Evolutionary conservation across 2,329 filamentous ascomycete genomes (phyloP), one percentile per base, ranked within the genome.

Genomic region (Neopestalotiopsis clavispora): DNA sequence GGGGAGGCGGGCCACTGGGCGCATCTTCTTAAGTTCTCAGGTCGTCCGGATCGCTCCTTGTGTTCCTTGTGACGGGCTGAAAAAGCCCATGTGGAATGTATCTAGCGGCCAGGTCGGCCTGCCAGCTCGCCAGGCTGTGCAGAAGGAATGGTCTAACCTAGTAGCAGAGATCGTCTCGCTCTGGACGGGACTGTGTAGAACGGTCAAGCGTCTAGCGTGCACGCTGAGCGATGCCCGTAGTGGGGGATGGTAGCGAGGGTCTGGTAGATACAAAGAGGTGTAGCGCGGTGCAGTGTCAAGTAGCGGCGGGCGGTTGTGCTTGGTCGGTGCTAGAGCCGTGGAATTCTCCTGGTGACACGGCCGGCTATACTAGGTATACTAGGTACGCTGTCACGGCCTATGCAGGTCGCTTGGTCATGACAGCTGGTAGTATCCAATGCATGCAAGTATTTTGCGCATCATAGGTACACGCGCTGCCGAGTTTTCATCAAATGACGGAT

Each of bases 171-270:
- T 30, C 57, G 57, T 59, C 23, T 59, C 10, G 34, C 57, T 59
- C 23, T 34, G 57, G 64, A 28, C 64, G 38, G 64, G 28, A 17
- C 34, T 38, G 34, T 10, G 34, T 38, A 38, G 34, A 45, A 45
- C 49, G 45, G 64, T 30, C 64, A 45, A 57, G 32, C n/a, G 34
- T 66, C 10, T 38, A 59, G 64, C 49, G 64, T 40, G 52, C 17
- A 32, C 65, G 32, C 52, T 67, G 52, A 52, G 30, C 56, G 65
- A 32, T 60, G 34, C 40, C 65, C 20, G 52, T 67, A 67, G 65
- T 58, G 63, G 42, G 42, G 34, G 34, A 10, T 38, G 34, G 34
- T 28, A 28, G 23, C 23, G 23, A 28, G 23, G 23, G 23, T 28
- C 23, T 28, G 23, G 23, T 38, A 38, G 34, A 10, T 38, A 38